Conservation (phyloP, 1,284 basidiomycete genomes). For the Pascua sp. region DNA sequence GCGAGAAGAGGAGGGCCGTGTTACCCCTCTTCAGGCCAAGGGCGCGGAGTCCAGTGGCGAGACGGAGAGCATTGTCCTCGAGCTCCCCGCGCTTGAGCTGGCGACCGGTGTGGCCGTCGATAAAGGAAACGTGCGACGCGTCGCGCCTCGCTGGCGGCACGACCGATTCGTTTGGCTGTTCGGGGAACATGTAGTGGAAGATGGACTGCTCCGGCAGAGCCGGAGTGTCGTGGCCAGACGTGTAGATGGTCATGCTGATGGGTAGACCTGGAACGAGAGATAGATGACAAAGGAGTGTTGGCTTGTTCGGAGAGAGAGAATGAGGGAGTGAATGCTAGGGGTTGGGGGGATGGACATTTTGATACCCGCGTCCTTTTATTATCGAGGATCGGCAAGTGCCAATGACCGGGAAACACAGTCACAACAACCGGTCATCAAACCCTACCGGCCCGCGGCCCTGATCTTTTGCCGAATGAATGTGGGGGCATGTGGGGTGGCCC, state of each 20-base stretch:
- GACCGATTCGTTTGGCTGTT: constrained; percentile 4
- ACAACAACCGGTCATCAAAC: no score
- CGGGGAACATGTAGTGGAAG: constrained; percentile 16
- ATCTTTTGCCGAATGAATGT: no score
- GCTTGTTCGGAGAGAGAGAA: no score
- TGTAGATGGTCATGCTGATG: constrained; percentile 24
- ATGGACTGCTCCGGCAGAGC: constrained; percentile 29
- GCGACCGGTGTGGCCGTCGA: constrained; percentile 62
- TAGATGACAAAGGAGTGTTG: no score
- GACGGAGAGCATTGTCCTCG: constrained; percentile 57
- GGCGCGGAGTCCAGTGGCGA: constrained; percentile 56
- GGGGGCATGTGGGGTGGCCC: no score
- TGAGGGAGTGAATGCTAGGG: no score
- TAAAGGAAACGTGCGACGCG: constrained; percentile 55
- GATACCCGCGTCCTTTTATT: no score
- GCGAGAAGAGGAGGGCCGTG: constrained; percentile 38
- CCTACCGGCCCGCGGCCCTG: no score
- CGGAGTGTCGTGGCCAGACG: constrained; percentile 23
- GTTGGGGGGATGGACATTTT: no score
- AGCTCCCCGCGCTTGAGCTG: constrained; percentile 59
- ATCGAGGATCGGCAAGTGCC: no score
- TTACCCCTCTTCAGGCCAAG: constrained; percentile 32
- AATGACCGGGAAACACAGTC: no score
- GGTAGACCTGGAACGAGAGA: no score
- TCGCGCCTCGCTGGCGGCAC: background rate